These are phyloP conservation scores for Potentilla sterilis DNA, from an alignment of 306 rosid genomes.

Conservation along the genomic window DNA sequence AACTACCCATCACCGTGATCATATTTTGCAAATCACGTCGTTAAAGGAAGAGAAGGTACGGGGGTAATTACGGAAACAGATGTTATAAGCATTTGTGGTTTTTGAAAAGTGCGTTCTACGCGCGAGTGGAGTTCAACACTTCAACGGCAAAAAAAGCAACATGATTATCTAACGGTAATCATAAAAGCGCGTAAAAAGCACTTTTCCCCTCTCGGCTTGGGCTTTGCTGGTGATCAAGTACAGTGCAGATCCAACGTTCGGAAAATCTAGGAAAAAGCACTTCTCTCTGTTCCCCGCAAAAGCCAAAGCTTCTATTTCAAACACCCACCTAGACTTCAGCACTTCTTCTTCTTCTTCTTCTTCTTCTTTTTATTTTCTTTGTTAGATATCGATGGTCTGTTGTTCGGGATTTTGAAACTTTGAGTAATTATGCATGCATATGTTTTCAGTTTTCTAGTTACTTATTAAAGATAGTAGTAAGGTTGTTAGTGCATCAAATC, in stretches of 20 bases:
- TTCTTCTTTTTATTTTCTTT: not conserved
- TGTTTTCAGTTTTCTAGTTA: not conserved
- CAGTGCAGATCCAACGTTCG: conserved; percentile 7
- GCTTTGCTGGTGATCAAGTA: not conserved
- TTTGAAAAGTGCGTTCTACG: not conserved
- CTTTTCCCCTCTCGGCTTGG: not conserved
- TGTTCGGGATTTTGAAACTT: not conserved
- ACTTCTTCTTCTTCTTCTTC: not conserved
- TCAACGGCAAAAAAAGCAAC: conserved; percentile 6
- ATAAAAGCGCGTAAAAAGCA: conserved; percentile 7
- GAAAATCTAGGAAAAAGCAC: conserved; percentile 7
- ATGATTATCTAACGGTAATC: conserved; percentile 1
- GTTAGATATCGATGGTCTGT: not conserved
- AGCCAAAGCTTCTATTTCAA: not conserved
- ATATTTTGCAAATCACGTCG: too few relatives aligned
- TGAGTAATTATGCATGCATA: not conserved
- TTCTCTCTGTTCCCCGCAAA: not conserved
- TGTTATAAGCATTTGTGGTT: not conserved
- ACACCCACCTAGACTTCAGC: not conserved
- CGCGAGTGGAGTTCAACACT: not conserved
- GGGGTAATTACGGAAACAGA: not conserved
- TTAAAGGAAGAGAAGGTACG: too few relatives aligned
- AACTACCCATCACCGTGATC: not conserved
- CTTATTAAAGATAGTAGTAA: too few relatives aligned
- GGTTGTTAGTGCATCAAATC: not conserved